Evolutionary conservation across 176 grass and related monocot genomes (phyloP).

Genomic region (Urochloa ruziziensis): DNA sequence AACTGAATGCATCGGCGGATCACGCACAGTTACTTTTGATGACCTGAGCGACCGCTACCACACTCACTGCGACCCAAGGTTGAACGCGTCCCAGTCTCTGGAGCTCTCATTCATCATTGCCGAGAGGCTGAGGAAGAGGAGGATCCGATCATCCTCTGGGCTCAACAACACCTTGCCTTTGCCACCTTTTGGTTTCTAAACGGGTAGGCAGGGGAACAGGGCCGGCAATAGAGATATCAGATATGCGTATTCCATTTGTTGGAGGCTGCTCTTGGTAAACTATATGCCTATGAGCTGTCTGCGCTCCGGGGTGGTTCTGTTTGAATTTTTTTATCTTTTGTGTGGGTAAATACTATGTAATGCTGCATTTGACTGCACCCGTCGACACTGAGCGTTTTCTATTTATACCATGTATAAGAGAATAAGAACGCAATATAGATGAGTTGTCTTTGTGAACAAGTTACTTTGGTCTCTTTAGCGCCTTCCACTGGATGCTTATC

Average conservation of each 20-base stretch:
- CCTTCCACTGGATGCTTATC: neutral
- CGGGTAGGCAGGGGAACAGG: neutral
- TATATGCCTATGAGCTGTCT: constrained; percentile 32
- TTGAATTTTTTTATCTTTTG: neutral
- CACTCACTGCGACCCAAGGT: constrained; percentile 87
- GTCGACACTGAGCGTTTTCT: constrained; percentile 36
- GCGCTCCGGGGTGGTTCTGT: neutral
- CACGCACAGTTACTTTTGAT: constrained; percentile 78
- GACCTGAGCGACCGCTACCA: constrained; percentile 83
- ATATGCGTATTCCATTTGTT: constrained; percentile 46
- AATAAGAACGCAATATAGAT: constrained; percentile 30
- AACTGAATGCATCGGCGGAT: constrained; percentile 88
- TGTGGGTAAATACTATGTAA: constrained; percentile 33
- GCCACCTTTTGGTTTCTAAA: constrained; percentile 56
- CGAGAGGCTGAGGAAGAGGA: constrained; percentile 76
- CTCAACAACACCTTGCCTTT: constrained; percentile 37
- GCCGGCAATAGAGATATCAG: constrained; percentile 13
- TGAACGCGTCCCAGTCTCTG: constrained; percentile 78
- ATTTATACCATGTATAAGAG: neutral
- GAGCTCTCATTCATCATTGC: constrained; percentile 87
- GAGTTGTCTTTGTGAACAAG: constrained; percentile 7
- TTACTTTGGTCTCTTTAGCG: too few relatives aligned
- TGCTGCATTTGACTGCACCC: constrained; percentile 31
- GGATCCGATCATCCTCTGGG: constrained; percentile 53
- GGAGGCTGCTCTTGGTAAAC: constrained; percentile 41